A percentile compares a stretch with the other conserved stretches of the same genome.
Evolutionary conservation across 202 grass and related monocot genomes (phyloP).

Genomic region (Dendrocalamus latiflorus): DNA sequence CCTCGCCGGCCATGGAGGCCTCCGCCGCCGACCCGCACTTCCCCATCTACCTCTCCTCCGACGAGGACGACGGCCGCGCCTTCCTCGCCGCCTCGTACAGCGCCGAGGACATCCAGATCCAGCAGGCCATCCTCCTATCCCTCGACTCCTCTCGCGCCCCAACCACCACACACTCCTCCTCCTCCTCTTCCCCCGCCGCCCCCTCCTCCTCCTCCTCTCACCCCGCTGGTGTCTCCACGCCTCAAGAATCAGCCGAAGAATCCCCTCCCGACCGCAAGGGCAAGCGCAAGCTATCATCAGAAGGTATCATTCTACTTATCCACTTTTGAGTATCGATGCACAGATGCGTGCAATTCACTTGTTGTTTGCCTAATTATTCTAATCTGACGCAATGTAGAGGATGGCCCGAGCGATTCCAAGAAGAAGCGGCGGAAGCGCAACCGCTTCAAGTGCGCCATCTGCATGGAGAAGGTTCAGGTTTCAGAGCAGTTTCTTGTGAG

Average conservation of each 20-base stretch:
- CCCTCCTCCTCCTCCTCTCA: neutral
- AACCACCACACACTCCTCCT: neutral
- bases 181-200: neutral
- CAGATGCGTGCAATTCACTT: neutral
- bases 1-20: conserved; percentile 16
- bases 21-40: neutral
- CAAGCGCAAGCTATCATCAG: conserved; percentile 24
- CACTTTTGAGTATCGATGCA: neutral
- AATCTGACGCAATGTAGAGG: conserved; percentile 1
- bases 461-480: conserved; percentile 31
- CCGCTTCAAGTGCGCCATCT: conserved; percentile 50
- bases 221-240: neutral
- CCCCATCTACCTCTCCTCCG: conserved; percentile 26
- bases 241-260: neutral
- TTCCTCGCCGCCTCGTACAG: neutral
- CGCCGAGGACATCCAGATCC: conserved; percentile 38
- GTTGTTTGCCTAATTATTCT: neutral
- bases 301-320: conserved; percentile 22
- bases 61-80: neutral
- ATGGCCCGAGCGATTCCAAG: neutral
- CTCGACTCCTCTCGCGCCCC: conserved; percentile 10
- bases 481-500: conserved; percentile 29
- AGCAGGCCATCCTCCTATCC: conserved; percentile 43
- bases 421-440: conserved; percentile 13
- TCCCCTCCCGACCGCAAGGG: conserved; percentile 20